Base-by-base conservation (phyloP, 768 basidiomycete genomes). In the Pleurotus salmoneostramineus region DNA sequence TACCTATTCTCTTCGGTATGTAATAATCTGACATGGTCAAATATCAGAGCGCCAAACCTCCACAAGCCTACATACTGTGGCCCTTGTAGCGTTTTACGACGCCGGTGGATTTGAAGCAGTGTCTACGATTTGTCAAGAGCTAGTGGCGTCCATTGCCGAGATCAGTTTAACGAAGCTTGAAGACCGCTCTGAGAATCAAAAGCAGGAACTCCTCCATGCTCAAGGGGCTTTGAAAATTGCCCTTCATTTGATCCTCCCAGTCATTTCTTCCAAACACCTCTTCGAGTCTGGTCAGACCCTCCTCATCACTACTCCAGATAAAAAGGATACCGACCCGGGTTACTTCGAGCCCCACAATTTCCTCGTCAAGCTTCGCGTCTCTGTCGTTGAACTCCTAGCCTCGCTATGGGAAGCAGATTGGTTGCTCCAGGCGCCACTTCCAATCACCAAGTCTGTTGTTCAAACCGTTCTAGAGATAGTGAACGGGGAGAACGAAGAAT, bases 281-380 rank as follows among this genome's bases (percentile, higher is more conserved):
- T 80, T 94, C 56, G 95, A 98, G 58, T 91, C 93, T 5, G 81
- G 85, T 2, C 95, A 98, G 71, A 95, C 93, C 0, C 68, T 79
- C 3, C 71, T 90, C 34, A 78, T 89, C 12, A 73, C 83, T 42
- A 87, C 87, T 14, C 83, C 85, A 12, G 93, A 93, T 71, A 91
- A 91, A 69, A 83, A 83, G 66, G 87, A 90, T 17, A 86, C 83
- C 1, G 89, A 95, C 62, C 71, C 78, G 4, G 87, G 85, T 36
- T 91, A 88, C 68, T 95, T 96, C 60, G 90, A 94, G 63, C 83
- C 93, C 0, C 85, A 89, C 66, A 89, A 91, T 66, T 91, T 97
- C 70, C 81, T 98, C 51, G 87, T 98, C 62, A 84, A 80, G 59
- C 75, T 96, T 59, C 87, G 97, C 37, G 71, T 85, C 32, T 79